Evolutionary conservation across 805 yeast genomes (phyloP), one percentile per base, ranked within the genome.

Genomic region (Naumovozyma castellii): DNA sequence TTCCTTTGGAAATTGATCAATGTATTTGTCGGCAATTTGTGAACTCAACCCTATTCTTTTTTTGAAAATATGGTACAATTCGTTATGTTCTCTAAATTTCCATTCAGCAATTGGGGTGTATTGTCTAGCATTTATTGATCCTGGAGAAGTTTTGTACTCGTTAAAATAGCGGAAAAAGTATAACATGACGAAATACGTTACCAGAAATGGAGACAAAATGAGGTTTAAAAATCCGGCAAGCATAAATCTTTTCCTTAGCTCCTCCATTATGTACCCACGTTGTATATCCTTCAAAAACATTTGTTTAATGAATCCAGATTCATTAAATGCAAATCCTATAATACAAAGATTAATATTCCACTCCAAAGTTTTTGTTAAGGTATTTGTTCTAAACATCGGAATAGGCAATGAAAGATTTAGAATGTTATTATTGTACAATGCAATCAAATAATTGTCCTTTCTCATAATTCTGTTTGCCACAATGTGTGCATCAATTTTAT

Each of bases 391-490:
- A 27, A 64, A 61, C 3, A 68, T 55, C 0, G 80, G 78, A 3
- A 76, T 45, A 1, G 80, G 76, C 14, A 86, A 56, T 0, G 82
- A 69, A 18, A 84, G 64, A 51, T 83, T 82, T 33, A 90, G 62
- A 1, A 90, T 65, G 43, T 83, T 76, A 49, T 79, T 84, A 61
- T 86, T 88, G 52, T 84, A 78, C 48, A 92, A 62, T 1, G 97
- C 96, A 55, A 92, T 86, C 70, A 87, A 71, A 59, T 88, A 92
- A 56, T 92, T 92, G 44, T 92, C 98, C 49, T 80, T 84, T 44
- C 99, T 69, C 98, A 92, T 88, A 41, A 92, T 83, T 43, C 98
- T 69, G 56, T 92, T 94, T 12, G 97, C 97, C 38, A 92, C 84
- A 52, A 82, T 92, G 59, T 88, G 96, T 3, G 97, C 95, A 53